Evolutionary conservation across 805 yeast genomes (phyloP).

Genomic region (Yamadazyma nakazawae): DNA sequence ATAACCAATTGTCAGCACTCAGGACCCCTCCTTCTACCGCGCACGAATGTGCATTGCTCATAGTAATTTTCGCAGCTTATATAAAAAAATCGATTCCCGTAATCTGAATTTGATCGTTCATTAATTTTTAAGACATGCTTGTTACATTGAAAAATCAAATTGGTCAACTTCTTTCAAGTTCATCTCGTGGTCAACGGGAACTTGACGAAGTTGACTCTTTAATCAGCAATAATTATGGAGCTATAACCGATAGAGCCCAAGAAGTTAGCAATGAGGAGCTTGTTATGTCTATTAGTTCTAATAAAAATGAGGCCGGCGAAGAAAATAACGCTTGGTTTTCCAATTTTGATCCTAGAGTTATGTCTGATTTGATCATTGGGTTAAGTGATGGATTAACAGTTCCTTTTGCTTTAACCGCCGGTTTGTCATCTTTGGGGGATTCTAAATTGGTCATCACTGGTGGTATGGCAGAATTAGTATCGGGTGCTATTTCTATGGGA

Average conservation of each 20-base stretch:
- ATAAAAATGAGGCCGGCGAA: constrained; percentile 24
- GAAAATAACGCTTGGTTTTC: constrained; percentile 40
- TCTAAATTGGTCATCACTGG: constrained; percentile 91
- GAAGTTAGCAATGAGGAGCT: constrained; percentile 34
- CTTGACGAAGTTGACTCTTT: constrained; percentile 28
- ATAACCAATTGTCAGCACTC: constrained; percentile 5
- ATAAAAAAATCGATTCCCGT: not conserved
- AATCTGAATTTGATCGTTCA: not conserved
- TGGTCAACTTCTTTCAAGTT: constrained; percentile 20
- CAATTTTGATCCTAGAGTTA: constrained; percentile 81
- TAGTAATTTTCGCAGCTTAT: constrained; percentile 2
- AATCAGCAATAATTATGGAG: constrained; percentile 35
- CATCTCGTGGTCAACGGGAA: constrained; percentile 29
- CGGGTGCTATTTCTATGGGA: constrained; percentile 98
- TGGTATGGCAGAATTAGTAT: constrained; percentile 94
- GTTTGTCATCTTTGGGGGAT: constrained; percentile 86
- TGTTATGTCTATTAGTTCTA: constrained; percentile 19
- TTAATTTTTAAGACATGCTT: constrained; percentile 21
- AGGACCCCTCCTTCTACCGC: constrained; percentile 5
- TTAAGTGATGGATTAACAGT: constrained; percentile 94
- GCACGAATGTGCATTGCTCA: constrained; percentile 1
- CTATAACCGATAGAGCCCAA: constrained; percentile 35
- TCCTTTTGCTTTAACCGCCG: constrained; percentile 98
- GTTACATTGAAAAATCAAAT: constrained; percentile 37
- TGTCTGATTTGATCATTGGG: constrained; percentile 92